Conservation (phyloP, 441 rosid species). For the Cnidoscolus chayamansa region DNA sequence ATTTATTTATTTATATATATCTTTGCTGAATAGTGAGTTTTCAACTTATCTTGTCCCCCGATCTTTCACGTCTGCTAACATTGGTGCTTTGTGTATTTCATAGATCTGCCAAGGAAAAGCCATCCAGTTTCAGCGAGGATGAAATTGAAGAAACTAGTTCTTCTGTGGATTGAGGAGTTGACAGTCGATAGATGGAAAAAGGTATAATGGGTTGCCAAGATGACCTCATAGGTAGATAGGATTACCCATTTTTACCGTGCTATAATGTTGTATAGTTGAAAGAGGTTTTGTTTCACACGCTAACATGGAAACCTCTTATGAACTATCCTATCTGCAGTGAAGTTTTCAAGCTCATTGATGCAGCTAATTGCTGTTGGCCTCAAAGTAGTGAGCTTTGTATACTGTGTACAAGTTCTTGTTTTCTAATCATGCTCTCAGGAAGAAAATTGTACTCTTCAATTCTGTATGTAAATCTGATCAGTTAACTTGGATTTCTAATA, state of each 20-base stretch:
- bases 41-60: background rate
- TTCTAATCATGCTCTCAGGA: background rate
- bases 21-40: background rate
- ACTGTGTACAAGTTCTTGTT: constrained; percentile 21
- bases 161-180: constrained; percentile 36
- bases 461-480: constrained; percentile 24
- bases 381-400: constrained; percentile 23
- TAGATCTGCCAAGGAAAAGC: constrained; percentile 48
- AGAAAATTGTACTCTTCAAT: background rate
- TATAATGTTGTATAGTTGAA: constrained; percentile 25
- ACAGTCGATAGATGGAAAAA: constrained; percentile 10
- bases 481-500: background rate
- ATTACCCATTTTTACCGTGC: background rate
- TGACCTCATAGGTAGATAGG: background rate
- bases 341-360: background rate
- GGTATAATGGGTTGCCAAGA: constrained; percentile 10
- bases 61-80: background rate
- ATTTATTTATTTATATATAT: background rate
- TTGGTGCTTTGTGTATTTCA: constrained; percentile 21
- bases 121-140: constrained; percentile 65
- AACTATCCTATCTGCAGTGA: constrained; percentile 6
- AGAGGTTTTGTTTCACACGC: constrained; percentile 13
- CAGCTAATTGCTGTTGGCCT: constrained; percentile 8
- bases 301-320: constrained; percentile 19
- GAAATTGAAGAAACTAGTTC: constrained; percentile 61